phyloP scores from a whole-genome alignment of 352 stramenopile genomes.

The Phytophthora tentaculata region DNA sequence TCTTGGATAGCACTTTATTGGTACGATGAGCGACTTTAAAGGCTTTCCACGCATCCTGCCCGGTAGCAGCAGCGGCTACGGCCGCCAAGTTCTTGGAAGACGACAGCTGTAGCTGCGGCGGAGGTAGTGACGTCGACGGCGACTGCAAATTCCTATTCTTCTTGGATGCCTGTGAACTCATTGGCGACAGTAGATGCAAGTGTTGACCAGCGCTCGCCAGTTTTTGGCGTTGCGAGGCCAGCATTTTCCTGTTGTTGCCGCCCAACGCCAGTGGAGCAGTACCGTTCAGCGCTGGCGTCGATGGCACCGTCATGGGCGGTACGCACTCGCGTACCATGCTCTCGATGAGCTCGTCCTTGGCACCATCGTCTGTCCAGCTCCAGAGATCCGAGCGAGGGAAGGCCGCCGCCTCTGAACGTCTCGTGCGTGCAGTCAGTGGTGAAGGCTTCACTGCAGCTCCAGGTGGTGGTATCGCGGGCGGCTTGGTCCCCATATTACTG shows the following conservation, averaged over 20 bases:
- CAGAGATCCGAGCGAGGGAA: constrained; percentile 72
- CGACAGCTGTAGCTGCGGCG: constrained; percentile 19
- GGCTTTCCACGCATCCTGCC: constrained; percentile 55
- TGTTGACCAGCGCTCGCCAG: constrained; percentile 8
- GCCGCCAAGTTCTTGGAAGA: constrained; percentile 28
- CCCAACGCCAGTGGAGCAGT: constrained; percentile 2
- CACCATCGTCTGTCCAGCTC: constrained; percentile 47
- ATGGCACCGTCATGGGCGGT: constrained; percentile 18
- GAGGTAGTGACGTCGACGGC: constrained; percentile 15
- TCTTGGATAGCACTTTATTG: constrained; percentile 67
- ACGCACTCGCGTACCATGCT: constrained; percentile 63
- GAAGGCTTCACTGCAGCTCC: constrained; percentile 11
- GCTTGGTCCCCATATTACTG: constrained; percentile 21
- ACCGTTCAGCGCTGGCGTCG: constrained; percentile 15
- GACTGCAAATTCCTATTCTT: constrained; percentile 29
- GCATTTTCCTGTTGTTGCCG: constrained; percentile 16
- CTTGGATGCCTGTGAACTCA: constrained; percentile 9
- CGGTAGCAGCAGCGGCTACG: constrained; percentile 5
- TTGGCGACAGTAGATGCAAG: constrained; percentile 8
- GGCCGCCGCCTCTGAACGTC: constrained; percentile 25
- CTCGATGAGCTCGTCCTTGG: constrained; percentile 57
- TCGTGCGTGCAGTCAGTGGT: constrained; percentile 14
- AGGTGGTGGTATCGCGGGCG: constrained; percentile 9
- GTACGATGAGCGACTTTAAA: constrained; percentile 72
- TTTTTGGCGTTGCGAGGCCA: constrained; percentile 25